phyloP scores from a whole-genome alignment of 2,329 filamentous ascomycete species.

The Akanthomyces uredinophilus region DNA sequence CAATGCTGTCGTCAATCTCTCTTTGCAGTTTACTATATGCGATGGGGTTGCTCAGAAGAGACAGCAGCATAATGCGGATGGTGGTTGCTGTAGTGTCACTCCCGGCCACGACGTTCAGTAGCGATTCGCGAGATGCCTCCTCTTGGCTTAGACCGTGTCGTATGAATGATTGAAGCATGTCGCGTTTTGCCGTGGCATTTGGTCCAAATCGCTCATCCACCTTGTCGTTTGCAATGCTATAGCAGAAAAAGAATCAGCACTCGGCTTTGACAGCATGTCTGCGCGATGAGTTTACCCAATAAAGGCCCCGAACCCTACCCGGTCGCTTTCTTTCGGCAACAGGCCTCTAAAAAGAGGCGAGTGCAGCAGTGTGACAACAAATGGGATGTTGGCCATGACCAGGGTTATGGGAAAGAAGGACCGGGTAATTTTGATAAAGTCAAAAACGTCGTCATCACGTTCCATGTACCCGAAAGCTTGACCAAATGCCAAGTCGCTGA shows the following conservation, averaged over 20 bases:
- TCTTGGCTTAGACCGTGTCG: constrained; percentile 30
- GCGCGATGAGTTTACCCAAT: background rate
- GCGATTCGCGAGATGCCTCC: constrained; percentile 24
- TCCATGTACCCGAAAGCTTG: constrained; percentile 44
- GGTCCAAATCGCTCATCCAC: constrained; percentile 22
- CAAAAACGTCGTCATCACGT: constrained; percentile 42
- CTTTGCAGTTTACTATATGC: constrained; percentile 41
- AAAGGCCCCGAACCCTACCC: background rate
- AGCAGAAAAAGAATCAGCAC: background rate
- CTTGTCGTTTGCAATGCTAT: background rate
- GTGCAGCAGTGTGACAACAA: constrained; percentile 37
- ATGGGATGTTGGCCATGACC: constrained; percentile 37
- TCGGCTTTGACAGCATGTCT: background rate
- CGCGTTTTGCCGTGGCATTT: constrained; percentile 21
- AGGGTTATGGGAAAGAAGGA: constrained; percentile 39
- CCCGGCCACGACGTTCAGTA: constrained; percentile 27
- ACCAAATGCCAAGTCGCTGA: constrained; percentile 49
- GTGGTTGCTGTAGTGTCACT: constrained; percentile 33
- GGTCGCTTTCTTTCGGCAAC: background rate
- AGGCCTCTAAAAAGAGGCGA: constrained; percentile 35
- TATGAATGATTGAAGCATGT: constrained; percentile 40
- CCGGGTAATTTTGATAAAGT: constrained; percentile 42
- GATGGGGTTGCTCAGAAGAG: constrained; percentile 44
- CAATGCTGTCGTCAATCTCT: constrained; percentile 39
- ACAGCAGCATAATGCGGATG: constrained; percentile 44